Evolutionary conservation across 305 asterid genomes (phyloP).

Genomic region (Salvia sclarea): DNA sequence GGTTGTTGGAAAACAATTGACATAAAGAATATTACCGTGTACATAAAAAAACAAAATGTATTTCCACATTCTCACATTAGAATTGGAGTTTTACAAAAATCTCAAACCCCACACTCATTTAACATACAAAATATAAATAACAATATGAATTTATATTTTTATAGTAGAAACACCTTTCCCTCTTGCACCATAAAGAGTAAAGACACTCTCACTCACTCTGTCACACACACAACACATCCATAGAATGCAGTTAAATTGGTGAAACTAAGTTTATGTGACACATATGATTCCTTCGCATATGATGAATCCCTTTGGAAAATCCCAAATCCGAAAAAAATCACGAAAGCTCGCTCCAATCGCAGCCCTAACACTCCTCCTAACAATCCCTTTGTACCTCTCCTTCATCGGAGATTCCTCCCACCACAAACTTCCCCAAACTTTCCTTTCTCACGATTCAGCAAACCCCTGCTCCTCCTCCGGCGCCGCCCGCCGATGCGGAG

Average conservation of each 20-base stretch:
- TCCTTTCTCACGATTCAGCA: not conserved
- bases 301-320: constrained; percentile 36
- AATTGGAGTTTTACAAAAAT: too few species aligned
- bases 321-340: constrained; percentile 34
- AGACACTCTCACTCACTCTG: too few species aligned
- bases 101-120: too few species aligned
- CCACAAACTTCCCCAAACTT: constrained; percentile 29
- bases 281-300: not conserved
- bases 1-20: too few species aligned
- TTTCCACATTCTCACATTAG: too few species aligned
- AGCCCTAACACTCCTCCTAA: constrained; percentile 39
- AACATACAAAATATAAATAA: too few species aligned
- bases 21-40: too few species aligned
- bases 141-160: too few species aligned
- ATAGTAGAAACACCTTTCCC: too few species aligned
- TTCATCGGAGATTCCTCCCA: constrained; percentile 24
- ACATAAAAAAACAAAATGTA: too few species aligned
- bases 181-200: too few species aligned
- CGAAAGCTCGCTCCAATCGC: constrained; percentile 39
- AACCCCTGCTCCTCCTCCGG: not conserved
- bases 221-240: not conserved
- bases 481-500: constrained; percentile 7
- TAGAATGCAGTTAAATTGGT: not conserved
- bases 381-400: constrained; percentile 48
- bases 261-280: too few species aligned